Evolutionary conservation across 2,329 filamentous ascomycete genomes (phyloP), one percentile per base, ranked within the genome.

Genomic region (Trichophyton benhamiae): DNA sequence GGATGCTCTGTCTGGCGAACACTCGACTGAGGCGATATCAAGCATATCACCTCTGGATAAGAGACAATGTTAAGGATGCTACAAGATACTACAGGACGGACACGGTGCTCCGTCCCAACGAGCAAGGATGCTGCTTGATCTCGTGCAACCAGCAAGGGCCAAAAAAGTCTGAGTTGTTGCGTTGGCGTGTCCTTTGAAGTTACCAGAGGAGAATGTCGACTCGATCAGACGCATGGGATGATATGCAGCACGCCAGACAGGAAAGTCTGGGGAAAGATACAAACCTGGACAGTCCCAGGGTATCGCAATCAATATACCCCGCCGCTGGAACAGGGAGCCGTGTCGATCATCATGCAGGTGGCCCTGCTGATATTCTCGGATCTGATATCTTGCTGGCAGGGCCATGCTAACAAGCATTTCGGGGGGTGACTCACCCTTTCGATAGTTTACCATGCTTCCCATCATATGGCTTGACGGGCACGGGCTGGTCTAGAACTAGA

Each of bases 261-360:
- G 0, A 38, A 27, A 53, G 49, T 33, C 52, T 11, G 52, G 52
- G 52, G 52, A 55, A 36, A 25, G 22, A n/a, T 2, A n/a, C 41
- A 44, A 38, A 52, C 22, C n/a, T 27, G 25, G 17, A 30, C 15
- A 36, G n/a, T 30, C 11, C n/a, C 13, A 17, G 52, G 25, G 3
- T 6, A 17, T 3, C 0, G 30, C 15, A 5, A 15, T n/a, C 15
- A 9, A 55, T 6, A 55, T 33, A 55, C 52, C 52, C 52, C 52
- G 52, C 52, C 6, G 8, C 2, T 20, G 6, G 27, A 20, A 36
- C 52, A 27, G 17, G 52, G 52, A 36, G 52, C 22, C 52, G 25
- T 55, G 52, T 38, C 52, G 52, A 55, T 55, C 52, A 55, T 36
- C 7, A 55, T 38, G 52, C 52, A 36, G 52, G 30, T 38, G 52